Conservation (phyloP, 2,329 filamentous ascomycete species). For the Alternaria ethzedia region DNA sequence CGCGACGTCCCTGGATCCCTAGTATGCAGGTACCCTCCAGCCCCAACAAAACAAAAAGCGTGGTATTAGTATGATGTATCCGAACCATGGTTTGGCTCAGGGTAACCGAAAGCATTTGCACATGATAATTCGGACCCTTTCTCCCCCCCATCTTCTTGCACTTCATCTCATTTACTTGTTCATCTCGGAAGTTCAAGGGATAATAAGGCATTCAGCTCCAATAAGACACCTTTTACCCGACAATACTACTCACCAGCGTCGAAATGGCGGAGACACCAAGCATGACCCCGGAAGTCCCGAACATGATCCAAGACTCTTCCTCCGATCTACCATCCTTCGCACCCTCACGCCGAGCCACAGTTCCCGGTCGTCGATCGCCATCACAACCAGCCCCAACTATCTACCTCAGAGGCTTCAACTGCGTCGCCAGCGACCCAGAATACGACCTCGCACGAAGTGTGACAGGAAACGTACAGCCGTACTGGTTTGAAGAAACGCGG, state of each 20-base stretch:
- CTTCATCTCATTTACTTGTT: too few relatives aligned
- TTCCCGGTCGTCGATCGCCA: not conserved
- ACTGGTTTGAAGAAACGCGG: slow-evolving; percentile 1
- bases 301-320: not conserved
- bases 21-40: not conserved
- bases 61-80: not conserved
- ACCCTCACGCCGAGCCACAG: too few relatives aligned
- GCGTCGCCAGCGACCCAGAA: not conserved
- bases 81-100: not conserved
- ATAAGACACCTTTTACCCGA: not conserved
- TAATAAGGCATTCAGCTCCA: not conserved
- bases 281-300: not conserved
- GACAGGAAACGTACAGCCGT: not conserved
- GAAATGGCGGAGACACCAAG: not conserved
- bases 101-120: not conserved
- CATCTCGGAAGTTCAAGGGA: not conserved
- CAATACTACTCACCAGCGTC: not conserved
- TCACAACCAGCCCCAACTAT: not conserved
- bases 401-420: slow-evolving; percentile 4
- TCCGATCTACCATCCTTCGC: not conserved
- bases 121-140: not conserved
- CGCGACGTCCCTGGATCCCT: not conserved
- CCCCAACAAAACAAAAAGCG: not conserved
- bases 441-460: not conserved
- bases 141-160: not conserved